Conservation (phyloP, 495 filamentous ascomycete species). For the Penicillium roqueforti region DNA sequence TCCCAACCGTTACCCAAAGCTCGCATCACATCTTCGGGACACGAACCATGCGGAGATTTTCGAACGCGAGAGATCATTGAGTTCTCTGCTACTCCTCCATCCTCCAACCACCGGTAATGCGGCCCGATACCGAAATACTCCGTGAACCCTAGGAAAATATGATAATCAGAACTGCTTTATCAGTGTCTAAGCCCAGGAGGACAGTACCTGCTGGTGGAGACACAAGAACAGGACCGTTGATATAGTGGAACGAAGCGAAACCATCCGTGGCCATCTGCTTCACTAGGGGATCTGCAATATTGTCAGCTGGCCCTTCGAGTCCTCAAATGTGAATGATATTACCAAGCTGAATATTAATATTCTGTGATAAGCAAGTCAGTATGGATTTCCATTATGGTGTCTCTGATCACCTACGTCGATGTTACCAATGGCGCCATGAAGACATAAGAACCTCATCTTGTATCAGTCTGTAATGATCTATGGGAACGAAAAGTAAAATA, state of each 20-base stretch:
- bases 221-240: slow-evolving; percentile 42
- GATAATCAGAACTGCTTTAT: neutral
- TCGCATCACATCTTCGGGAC: slow-evolving; percentile 49
- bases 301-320: neutral
- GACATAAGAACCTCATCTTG: slow-evolving; percentile 26
- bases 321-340: neutral
- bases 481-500: too few species aligned
- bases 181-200: neutral
- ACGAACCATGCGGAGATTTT: slow-evolving; percentile 44
- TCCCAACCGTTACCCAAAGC: slow-evolving; percentile 25
- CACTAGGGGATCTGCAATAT: slow-evolving; percentile 33
- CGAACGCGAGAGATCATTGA: slow-evolving; percentile 48
- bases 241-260: slow-evolving; percentile 44
- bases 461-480: neutral
- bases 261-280: slow-evolving; percentile 42
- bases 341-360: slow-evolving; percentile 52
- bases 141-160: slow-evolving; percentile 34
- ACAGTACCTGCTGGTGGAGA: slow-evolving; percentile 35
- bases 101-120: slow-evolving; percentile 49
- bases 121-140: slow-evolving; percentile 52
- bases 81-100: slow-evolving; percentile 38
- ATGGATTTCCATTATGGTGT: neutral
- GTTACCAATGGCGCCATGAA: slow-evolving; percentile 34
- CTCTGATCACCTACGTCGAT: slow-evolving; percentile 21
- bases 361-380: slow-evolving; percentile 27